Evolutionary conservation across 768 basidiomycete species (phyloP), one percentile per base, ranked within the genome.

Genomic region (Tylopilus felleus): DNA sequence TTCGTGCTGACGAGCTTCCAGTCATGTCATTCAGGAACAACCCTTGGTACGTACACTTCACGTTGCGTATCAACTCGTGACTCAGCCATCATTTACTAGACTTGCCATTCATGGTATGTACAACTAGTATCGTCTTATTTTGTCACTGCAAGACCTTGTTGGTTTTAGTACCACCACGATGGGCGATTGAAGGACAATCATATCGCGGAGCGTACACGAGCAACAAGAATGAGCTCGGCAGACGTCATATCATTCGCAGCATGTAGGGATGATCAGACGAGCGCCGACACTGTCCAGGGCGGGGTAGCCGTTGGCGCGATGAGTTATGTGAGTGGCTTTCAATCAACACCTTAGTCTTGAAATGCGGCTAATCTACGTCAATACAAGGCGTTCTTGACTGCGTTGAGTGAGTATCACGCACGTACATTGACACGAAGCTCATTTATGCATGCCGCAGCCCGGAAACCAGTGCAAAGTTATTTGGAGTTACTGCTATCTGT

Each of bases 181-280:
- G 82, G 83, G 5, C 74, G 78, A 42, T 63, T 83, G 48, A 81
- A 76, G 57, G 77, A 78, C 4, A 70, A 60, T 25, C 75, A 77
- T 1, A 63, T 82, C 31, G 66, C 69, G 36, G 53, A 62, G 28
- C 67, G 65, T 14, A 61, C 71, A 33, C 66, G 65, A 52, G n/a
- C 52, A 61, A 21, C 33, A 33, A 86, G 85, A 63, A 74, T 77
- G 12, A 83, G 84, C 7, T 67, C 78, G 0, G 93, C 89, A 2
- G 95, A 98, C 64, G 91, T 84, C n/a, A 85, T 90, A 48, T 86
- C 84, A 1, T 88, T 83, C 68, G 83, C 86, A 17, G 86, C 81
- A 21, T 88, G 88, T 62, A 75, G 80, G 49, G 89, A 90, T 65
- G 77, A 77, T 31, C 81, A 88, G 67, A 88, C 80, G 0, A 90